Base-by-base conservation (phyloP, 2,329 filamentous ascomycete species). In the Arachnomyces sp. region DNA sequence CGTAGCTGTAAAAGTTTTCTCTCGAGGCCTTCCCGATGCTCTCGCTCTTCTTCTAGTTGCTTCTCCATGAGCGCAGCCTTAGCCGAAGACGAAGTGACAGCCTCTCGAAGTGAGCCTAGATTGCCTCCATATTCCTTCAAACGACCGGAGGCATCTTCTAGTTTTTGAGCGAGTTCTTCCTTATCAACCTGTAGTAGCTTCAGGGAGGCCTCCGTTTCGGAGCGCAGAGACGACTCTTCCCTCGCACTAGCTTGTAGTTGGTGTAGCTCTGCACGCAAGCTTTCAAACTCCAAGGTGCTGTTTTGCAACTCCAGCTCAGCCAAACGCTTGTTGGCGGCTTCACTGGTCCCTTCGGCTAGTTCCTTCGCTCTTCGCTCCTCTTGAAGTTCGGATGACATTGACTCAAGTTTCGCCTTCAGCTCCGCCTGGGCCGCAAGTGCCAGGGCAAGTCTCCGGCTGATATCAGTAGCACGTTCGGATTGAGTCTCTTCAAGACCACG, bases 141-240 rank as follows among this genome's bases (percentile, higher is more conserved):
- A 39, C 76, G 80, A n/a, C 74, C 73, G 1, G 80, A 62, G 3
- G 76, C 75, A 28, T 84, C 82, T 13, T 84, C 73, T 40, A 86
- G 78, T 56, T 81, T 84, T 28, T 69, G 68, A 39, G 76, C 73
- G 11, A 95, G 62, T 48, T 93, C 86, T 3, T 82, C 77, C 61
- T 92, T 94, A 58, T 96, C 90, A n/a, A 93, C 75, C 40, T 75
- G 74, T n/a, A 95, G 68, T 43, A 95, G 68, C 51, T 86, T 80
- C 31, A 85, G 69, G 30, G 83, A 73, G 1, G 87, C 78, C 40
- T 84, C 72, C 1, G 89, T 82, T 59, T 95, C 87, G 0, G 86
- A 75, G 29, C 81, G 79, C 18, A 78, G 71, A n/a, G 88, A 77
- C 0, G 86, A 78, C 50, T 94, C 84, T 52, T 96, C 86, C 43